Evolutionary conservation across 2,329 filamentous ascomycete species (phyloP).

Genomic region (Xylaria sp.): DNA sequence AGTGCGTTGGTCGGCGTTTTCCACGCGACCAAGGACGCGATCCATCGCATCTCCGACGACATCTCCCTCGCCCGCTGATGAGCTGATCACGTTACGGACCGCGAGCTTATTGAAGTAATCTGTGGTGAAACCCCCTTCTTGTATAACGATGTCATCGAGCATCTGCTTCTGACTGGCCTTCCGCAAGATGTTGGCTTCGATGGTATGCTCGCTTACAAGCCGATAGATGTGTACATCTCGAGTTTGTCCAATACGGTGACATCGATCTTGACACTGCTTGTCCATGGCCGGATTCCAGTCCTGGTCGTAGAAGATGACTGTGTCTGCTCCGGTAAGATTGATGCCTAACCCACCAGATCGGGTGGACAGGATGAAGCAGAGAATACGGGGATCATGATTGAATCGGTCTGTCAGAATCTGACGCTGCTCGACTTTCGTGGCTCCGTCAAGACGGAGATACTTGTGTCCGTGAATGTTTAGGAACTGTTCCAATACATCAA

Average conservation of each 20-base stretch:
- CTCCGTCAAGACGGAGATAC: constrained; percentile 95
- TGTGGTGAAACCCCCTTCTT: constrained; percentile 97
- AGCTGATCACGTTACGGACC: constrained; percentile 74
- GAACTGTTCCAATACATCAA: constrained; percentile 97
- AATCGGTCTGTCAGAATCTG: constrained; percentile 97
- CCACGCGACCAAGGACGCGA: constrained; percentile 77
- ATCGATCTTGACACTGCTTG: constrained; percentile 97
- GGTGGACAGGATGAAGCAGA: constrained; percentile 95
- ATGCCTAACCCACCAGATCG: constrained; percentile 94
- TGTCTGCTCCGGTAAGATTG: constrained; percentile 95
- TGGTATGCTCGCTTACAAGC: constrained; percentile 91
- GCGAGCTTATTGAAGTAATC: constrained; percentile 88
- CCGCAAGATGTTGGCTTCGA: constrained; percentile 96
- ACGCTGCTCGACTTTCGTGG: constrained; percentile 93
- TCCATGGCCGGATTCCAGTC: constrained; percentile 99
- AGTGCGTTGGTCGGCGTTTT: constrained; percentile 68
- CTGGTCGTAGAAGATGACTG: constrained; percentile 98
- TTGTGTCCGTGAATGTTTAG: constrained; percentile 98
- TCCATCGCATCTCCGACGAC: constrained; percentile 78
- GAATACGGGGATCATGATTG: constrained; percentile 91
- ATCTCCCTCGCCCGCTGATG: constrained; percentile 64
- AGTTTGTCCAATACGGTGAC: constrained; percentile 96
- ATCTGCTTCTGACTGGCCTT: constrained; percentile 98
- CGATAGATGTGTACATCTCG: constrained; percentile 98
- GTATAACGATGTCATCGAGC: constrained; percentile 97